Evolutionary conservation across 805 yeast species (phyloP), one percentile per base, ranked within the genome.

Genomic region (Komagataella pastoris): DNA sequence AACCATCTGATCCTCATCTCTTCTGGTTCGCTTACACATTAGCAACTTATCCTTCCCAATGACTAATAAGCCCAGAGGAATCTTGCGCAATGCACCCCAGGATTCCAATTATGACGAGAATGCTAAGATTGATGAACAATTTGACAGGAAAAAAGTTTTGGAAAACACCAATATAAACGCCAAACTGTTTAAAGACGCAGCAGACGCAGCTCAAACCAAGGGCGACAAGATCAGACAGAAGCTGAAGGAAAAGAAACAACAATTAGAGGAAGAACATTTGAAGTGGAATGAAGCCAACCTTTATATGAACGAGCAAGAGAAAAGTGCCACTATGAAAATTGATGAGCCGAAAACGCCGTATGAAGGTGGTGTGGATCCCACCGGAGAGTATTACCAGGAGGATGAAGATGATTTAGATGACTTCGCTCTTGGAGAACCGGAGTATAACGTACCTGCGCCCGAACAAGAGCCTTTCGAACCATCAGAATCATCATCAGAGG

Each of bases 311-410:
- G 95, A 89, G 61, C 85, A 79, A 62, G 87, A 84, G 58, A 80
- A 80, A 65, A 66, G 75, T 8, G 77, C 88, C 19, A 83, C 87
- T 24, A 83, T 83, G 88, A 81, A 82, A 59, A 88, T 90, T 47
- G 95, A 88, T 61, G 97, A 90, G 64, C 97, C 97, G 19, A 90
- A 90, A 71, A 90, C 97, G 1, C 97, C 97, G 4, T 90, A 85
- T 60, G 95, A 87, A 62, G 95, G 93, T 8, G 95, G 96, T 0
- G 84, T 87, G 24, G 82, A 85, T 59, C 90, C 93, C 53, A 73
- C 77, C 51, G 88, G 87, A 36, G 95, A 89, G 59, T 85, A 85
- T 61, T 88, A 88, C 58, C 74, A 75, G 50, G 79, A 76, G 4
- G 91, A 85, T 59, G 80, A 81, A 47, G 89, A 83, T 43, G 66